Evolutionary conservation across 306 rosid species (phyloP), one percentile per base, ranked within the genome.

Genomic region (Prunus armeniaca): DNA sequence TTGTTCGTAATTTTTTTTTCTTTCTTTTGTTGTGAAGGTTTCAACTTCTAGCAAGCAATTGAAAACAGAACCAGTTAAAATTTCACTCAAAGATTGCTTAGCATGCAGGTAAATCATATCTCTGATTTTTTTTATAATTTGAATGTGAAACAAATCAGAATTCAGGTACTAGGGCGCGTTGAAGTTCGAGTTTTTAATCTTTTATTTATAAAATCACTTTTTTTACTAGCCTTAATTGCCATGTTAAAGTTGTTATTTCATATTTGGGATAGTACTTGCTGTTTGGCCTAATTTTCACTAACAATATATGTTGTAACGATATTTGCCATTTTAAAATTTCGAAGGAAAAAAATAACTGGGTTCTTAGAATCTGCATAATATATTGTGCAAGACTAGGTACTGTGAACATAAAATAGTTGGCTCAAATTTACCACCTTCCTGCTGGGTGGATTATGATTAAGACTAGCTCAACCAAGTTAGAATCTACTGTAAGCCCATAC

Each of bases 71-170:
- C 97, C 98, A 15, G 98, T 95, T 43, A 92, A 95, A 76, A 89
- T 92, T 82, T 95, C 98, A 8, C 93, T 92, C 73, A 95, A 95
- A 86, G 98, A 95, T 81, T 95, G 97, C 84, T 88, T 92, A 88
- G 98, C 97, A 61, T 95, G 97, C 97, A 95, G 98, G 98, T 92
- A 65, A 22, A 65, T 78, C 64, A 34, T 71, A 24, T 66, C 47
- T 77, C 63, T 28, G 7, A 17, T 3, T 56, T 43, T 24, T 15
- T 9, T 5, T 55, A 24, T 43, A 9, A 3, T 17, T 52, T 56
- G 27, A n/a, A 6, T 56, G 28, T 56, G 1, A n/a, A 56, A 12
- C 28, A 56, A 2, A 17, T 9, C 27, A 56, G 62, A 56, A 56
- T 56, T 56, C 27, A 28, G 62, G 27, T 20, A 20, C 62, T 10